phyloP scores from a whole-genome alignment of 106 monocot genomes.

The Dendrobium huoshanense region DNA sequence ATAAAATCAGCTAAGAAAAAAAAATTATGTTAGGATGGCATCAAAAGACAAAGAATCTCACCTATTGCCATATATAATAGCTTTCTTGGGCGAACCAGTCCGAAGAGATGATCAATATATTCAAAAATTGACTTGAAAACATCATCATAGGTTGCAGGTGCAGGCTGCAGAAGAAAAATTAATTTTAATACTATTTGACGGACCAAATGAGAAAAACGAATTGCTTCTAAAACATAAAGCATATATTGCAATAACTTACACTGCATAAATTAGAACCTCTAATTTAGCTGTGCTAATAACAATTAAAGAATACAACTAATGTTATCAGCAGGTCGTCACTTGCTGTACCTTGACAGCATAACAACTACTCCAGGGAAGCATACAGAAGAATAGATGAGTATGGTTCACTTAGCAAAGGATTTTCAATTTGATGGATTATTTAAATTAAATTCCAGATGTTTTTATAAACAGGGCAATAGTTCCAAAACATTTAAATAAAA shows the following conservation, averaged over 20 bases:
- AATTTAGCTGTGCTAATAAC: background rate
- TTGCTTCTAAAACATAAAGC: background rate
- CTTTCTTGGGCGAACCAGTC: constrained; percentile 83
- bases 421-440: background rate
- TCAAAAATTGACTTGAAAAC: constrained; percentile 82
- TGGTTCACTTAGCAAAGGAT: background rate
- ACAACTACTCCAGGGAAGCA: background rate
- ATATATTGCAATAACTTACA: background rate
- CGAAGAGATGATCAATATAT: constrained; percentile 86
- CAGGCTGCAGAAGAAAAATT: constrained; percentile 46
- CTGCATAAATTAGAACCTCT: background rate
- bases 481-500: background rate
- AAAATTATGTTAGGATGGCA: background rate
- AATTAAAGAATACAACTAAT: background rate
- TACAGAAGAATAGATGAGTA: background rate
- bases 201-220: background rate
- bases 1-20: background rate
- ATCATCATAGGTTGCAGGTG: constrained; percentile 78
- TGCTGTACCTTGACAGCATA: background rate
- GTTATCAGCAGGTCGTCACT: background rate
- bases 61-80: constrained; percentile 90
- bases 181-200: background rate
- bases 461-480: too few species aligned
- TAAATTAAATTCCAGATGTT: background rate
- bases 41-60: constrained; percentile 17